Evolutionary conservation across 306 rosid genomes (phyloP).

Genomic region (Glycine tomentella): DNA sequence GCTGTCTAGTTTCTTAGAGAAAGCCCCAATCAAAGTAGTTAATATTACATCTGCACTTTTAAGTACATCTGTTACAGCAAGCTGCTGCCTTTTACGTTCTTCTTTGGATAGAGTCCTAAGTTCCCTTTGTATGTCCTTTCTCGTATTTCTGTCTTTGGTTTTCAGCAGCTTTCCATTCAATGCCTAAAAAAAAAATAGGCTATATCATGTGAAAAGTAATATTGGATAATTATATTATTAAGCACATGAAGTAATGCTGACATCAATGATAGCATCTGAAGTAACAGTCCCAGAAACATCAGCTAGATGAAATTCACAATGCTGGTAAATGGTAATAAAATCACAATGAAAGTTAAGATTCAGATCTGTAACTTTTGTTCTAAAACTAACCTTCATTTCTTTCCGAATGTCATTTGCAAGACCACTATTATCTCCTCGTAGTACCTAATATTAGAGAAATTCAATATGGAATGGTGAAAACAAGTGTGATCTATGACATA

Average conservation of each 20-base stretch:
- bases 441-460: slow-evolving; percentile 67
- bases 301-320: slow-evolving; percentile 29
- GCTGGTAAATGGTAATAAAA: slow-evolving; percentile 24
- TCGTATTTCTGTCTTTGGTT: slow-evolving; percentile 82
- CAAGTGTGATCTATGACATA: slow-evolving; percentile 17
- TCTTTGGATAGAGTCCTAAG: slow-evolving; percentile 90
- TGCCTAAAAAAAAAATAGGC: slow-evolving; percentile 61
- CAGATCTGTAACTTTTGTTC: slow-evolving; percentile 16
- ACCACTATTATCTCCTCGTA: slow-evolving; percentile 94
- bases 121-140: slow-evolving; percentile 94
- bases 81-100: slow-evolving; percentile 96
- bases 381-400: slow-evolving; percentile 89
- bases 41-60: slow-evolving; percentile 88
- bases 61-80: slow-evolving; percentile 91
- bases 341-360: slow-evolving; percentile 5
- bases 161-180: slow-evolving; percentile 93
- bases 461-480: slow-evolving; percentile 44
- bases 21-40: slow-evolving; percentile 92
- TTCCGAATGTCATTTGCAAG: slow-evolving; percentile 98
- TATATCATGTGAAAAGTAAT: slow-evolving; percentile 36
- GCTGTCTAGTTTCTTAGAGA: slow-evolving; percentile 72
- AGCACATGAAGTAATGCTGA: slow-evolving; percentile 21
- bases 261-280: slow-evolving; percentile 13
- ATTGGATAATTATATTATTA: slow-evolving; percentile 17
- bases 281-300: slow-evolving; percentile 27